Base-by-base conservation (phyloP, 2,329 filamentous ascomycete genomes). In the Phaeoacremonium minimum region DNA sequence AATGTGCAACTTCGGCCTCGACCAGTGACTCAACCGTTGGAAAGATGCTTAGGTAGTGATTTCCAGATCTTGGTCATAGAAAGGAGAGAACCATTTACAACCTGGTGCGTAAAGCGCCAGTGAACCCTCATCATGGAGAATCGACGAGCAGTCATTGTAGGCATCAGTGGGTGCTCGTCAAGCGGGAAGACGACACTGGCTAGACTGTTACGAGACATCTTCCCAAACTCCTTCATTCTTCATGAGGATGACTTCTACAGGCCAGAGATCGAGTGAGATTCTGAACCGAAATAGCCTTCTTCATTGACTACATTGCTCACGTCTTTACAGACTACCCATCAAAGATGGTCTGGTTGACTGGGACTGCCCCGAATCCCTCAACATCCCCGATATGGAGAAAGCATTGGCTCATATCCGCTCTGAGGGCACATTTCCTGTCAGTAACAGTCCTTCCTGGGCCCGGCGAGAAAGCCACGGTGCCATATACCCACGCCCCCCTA, bases 181-280 rank as follows among this genome's bases (percentile, higher is more conserved):
- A 91, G 86, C 50, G 93, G 93, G 42, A 98, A 98, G 68, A 97
- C 93, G 3, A 97, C 93, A 3, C 76, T 98, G 12, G 86, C 89
- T 15, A 79, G 91, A 3, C 73, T 96, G 11, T 71, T 98, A 14
- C 81, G 88, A 40, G 80, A 87, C 55, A 82, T 95, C 46, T 89
- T 96, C 52, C 82, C 82, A 7, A 69, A 73, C 47, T 73, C 80
- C 13, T 91, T 89, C 53, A 86, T 97, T 52, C 73, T 98, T 15
- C 93, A 98, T 58, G 81, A 95, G 58, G 93, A 98, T 66, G 93
- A 98, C 61, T 98, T 97, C 58, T 98, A 95, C 66, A 81, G 80
- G 46, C 71, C 85, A 1, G 91, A 97, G 56, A 64, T 74, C 18
- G 74, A 88, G 75, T 87, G 52, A 53, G n/a, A n/a, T n/a, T n/a